Conservation (phyloP, 75 land plant genomes). For the Cupressus sempervirens region DNA sequence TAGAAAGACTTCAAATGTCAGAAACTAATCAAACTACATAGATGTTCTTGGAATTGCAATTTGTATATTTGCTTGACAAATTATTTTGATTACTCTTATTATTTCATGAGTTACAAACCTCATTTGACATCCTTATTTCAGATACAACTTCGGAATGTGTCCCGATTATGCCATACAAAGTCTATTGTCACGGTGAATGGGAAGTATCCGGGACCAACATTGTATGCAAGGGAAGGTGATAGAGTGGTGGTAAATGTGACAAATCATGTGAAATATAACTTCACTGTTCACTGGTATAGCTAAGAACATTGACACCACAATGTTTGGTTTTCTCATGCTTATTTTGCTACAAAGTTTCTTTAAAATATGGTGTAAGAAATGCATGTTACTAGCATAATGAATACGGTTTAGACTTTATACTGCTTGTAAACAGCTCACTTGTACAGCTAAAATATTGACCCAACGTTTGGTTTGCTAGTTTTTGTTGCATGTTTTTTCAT, state of each 20-base stretch:
- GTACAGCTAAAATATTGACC: slow-evolving; percentile 24
- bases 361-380: background rate
- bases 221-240: slow-evolving; percentile 52
- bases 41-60: no score
- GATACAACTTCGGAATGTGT: slow-evolving; percentile 41
- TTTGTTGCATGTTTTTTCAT: no score
- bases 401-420: slow-evolving; percentile 3
- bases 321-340: background rate
- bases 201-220: slow-evolving; percentile 47
- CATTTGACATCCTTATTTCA: slow-evolving; percentile 10
- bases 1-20: no score
- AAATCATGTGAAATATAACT: slow-evolving; percentile 53
- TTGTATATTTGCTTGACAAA: background rate
- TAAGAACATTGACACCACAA: background rate
- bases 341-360: background rate
- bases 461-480: background rate
- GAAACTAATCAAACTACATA: no score
- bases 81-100: background rate
- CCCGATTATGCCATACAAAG: slow-evolving; percentile 33
- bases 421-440: slow-evolving; percentile 66
- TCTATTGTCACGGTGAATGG: slow-evolving; percentile 51
- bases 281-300: slow-evolving; percentile 74
- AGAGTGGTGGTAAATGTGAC: slow-evolving; percentile 51
- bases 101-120: background rate
- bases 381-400: background rate